Evolutionary conservation across 1,284 basidiomycete species (phyloP).

Genomic region (Sporisorium scitamineum): DNA sequence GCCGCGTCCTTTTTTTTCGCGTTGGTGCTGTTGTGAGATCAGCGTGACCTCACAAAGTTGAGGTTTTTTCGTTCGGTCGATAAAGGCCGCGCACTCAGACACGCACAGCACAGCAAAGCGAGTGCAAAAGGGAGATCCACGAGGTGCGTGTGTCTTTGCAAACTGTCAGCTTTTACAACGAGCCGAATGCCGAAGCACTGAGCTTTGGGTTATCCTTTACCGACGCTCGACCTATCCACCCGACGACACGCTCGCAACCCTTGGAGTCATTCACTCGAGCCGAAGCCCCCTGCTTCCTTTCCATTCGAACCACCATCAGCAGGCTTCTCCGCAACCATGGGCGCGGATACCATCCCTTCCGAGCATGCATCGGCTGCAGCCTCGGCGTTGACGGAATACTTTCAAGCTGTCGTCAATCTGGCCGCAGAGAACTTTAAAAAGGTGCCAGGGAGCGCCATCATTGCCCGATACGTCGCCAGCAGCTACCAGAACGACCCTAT

Average conservation of each 20-base stretch:
- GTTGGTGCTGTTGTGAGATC: background rate
- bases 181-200: constrained; percentile 7
- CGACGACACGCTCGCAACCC: background rate
- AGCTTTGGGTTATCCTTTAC: background rate
- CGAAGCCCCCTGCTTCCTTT: background rate
- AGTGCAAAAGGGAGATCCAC: too few relatives aligned
- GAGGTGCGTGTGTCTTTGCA: background rate
- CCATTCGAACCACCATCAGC: background rate
- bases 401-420: constrained; percentile 17
- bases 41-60: background rate
- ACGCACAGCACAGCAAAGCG: background rate
- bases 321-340: constrained; percentile 5
- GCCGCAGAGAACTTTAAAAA: constrained; percentile 61
- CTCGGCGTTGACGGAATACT: constrained; percentile 39
- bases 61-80: background rate
- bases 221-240: background rate
- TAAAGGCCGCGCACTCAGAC: too few relatives aligned
- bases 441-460: constrained; percentile 87
- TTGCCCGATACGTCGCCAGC: constrained; percentile 86
- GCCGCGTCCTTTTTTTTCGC: too few relatives aligned
- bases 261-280: background rate
- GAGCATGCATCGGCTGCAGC: constrained; percentile 25
- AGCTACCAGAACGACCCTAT: constrained; percentile 84
- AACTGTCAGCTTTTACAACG: background rate
- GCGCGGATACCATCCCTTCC: constrained; percentile 17